Percentiles rank a stretch among this genome's conserved stretches.
Evolutionary conservation across 352 stramenopile species (phyloP).

Genomic region (Pythium brachiatum): DNA sequence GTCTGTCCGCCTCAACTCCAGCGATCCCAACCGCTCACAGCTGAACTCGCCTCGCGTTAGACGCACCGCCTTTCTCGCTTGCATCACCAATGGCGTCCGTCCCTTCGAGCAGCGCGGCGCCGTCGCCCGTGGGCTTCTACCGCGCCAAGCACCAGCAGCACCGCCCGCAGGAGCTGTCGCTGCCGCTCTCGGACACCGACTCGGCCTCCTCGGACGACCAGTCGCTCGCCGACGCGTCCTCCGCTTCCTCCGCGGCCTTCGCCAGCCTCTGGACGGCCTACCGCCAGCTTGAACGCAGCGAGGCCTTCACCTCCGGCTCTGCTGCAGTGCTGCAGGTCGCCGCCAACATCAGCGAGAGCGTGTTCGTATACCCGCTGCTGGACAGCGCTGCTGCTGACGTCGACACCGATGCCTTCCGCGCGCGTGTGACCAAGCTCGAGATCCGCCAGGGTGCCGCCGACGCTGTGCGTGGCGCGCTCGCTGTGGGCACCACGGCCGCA

Average conservation of each 20-base stretch:
- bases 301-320: slow-evolving; percentile 54
- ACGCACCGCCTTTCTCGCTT: not conserved
- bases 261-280: slow-evolving; percentile 32
- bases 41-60: slow-evolving; percentile 11
- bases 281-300: slow-evolving; percentile 35
- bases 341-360: slow-evolving; percentile 51
- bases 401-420: slow-evolving; percentile 30
- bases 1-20: not conserved
- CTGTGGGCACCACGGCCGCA: slow-evolving; percentile 42
- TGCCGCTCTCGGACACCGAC: slow-evolving; percentile 18
- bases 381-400: slow-evolving; percentile 12
- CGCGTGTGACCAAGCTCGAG: slow-evolving; percentile 61
- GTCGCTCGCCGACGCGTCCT: slow-evolving; percentile 4
- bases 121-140: slow-evolving; percentile 9
- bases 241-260: slow-evolving; percentile 3
- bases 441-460: slow-evolving; percentile 53
- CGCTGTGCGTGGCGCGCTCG: slow-evolving; percentile 57
- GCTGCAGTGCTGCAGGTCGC: slow-evolving; percentile 59
- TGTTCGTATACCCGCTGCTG: slow-evolving; percentile 67
- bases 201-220: not conserved
- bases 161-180: slow-evolving; percentile 16
- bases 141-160: slow-evolving; percentile 17
- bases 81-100: slow-evolving; percentile 4
- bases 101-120: not conserved
- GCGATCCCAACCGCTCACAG: not conserved